A percentile compares a stretch with the other conserved stretches of the same genome.
Conservation (phyloP, 257 asterid genomes). For the Salvia splendens region DNA sequence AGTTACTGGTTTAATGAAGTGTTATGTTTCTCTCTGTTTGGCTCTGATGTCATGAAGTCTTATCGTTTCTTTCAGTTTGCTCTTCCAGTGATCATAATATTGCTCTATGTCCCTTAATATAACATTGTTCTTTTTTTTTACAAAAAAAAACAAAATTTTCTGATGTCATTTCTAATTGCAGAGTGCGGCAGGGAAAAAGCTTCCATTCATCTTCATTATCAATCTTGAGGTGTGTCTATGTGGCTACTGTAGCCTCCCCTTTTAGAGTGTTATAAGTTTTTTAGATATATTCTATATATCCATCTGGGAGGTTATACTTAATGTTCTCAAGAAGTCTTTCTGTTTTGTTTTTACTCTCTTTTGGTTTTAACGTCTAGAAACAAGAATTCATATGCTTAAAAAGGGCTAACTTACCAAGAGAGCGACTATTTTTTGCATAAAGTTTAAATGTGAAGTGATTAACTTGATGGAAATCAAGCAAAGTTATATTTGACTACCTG, state of each 20-base stretch:
- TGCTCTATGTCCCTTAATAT: background rate
- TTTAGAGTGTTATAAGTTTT: conserved; percentile 4
- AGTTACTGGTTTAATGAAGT: conserved; percentile 24
- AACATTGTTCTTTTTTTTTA: background rate
- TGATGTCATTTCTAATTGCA: conserved; percentile 49
- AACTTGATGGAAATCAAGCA: background rate
- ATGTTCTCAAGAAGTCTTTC: background rate
- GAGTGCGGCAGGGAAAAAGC: conserved; percentile 79
- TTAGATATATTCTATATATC: background rate
- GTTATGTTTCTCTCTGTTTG: background rate
- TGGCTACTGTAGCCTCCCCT: conserved; percentile 3
- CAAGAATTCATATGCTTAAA: conserved; percentile 18
- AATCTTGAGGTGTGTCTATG: conserved; percentile 75
- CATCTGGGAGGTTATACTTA: background rate
- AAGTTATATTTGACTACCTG: conserved; percentile 13
- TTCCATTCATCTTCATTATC: conserved; percentile 76
- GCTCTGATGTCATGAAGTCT: conserved; percentile 24
- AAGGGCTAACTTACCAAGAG: conserved; percentile 13
- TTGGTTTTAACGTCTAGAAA: conserved; percentile 11
- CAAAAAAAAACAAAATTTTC: background rate
- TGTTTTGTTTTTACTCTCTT: background rate
- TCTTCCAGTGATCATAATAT: conserved; percentile 17
- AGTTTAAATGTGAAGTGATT: conserved; percentile 1
- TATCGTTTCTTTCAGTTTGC: conserved; percentile 11
- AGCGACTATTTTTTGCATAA: conserved; percentile 7